A percentile compares a stretch with the other conserved stretches of the same genome.
Conservation (phyloP, 2,329 filamentous ascomycete genomes). For the Parascedosporium putredinis region DNA sequence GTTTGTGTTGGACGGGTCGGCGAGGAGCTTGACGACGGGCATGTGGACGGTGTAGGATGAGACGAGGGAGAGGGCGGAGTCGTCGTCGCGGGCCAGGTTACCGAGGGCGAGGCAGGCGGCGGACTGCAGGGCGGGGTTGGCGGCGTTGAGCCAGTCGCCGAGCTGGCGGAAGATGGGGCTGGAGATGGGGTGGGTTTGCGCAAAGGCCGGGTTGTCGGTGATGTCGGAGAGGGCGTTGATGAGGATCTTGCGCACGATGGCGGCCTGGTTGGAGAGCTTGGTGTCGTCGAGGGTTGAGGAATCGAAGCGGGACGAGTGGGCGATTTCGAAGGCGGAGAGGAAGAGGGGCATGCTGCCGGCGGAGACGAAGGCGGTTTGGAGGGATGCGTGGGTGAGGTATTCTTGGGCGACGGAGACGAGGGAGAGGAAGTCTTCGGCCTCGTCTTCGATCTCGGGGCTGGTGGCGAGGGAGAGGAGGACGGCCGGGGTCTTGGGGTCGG, state of each 20-base stretch:
- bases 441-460: constrained; percentile 26
- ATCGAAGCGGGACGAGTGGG: constrained; percentile 30
- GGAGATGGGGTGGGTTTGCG: constrained; percentile 28
- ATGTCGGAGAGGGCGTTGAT: constrained; percentile 41
- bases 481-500: constrained; percentile 34
- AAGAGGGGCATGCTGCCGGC: constrained; percentile 29
- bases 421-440: constrained; percentile 44
- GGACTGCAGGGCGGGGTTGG: constrained; percentile 35
- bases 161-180: constrained; percentile 31
- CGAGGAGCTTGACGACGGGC: constrained; percentile 35
- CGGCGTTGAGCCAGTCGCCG: constrained; percentile 34
- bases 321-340: constrained; percentile 36
- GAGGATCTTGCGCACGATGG: constrained; percentile 33
- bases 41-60: constrained; percentile 27
- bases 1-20: constrained; percentile 27
- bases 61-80: constrained; percentile 39
- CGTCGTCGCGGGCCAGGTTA: constrained; percentile 51
- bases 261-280: constrained; percentile 16
- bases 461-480: constrained; percentile 40
- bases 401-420: constrained; percentile 41
- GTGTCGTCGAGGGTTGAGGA: constrained; percentile 31
- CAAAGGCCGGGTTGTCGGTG: constrained; percentile 39
- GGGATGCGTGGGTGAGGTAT: constrained; percentile 42
- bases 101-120: constrained; percentile 52
- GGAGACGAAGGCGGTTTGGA: constrained; percentile 38